Percentiles rank a stretch among this genome's conserved stretches.
These are phyloP conservation scores for Paralagenidium karlingii DNA, from an alignment of 352 stramenopile genomes.

Conservation along the genomic window DNA sequence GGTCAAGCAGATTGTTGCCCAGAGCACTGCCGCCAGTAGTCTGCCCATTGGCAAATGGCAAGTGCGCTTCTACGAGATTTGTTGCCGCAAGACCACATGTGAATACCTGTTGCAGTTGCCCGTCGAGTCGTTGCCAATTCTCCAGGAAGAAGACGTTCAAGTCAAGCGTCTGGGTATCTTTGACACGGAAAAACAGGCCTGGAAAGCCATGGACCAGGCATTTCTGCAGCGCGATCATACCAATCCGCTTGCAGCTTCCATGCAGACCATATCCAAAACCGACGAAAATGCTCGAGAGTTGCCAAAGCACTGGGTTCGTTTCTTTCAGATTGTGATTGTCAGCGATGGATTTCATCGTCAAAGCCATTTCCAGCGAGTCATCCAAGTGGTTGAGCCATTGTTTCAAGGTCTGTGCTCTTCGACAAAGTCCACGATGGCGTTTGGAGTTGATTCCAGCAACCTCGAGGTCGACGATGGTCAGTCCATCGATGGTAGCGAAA, in stretches of 20 bases:
- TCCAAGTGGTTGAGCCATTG: too few relatives aligned
- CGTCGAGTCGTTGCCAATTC: constrained; percentile 20
- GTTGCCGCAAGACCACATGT: constrained; percentile 26
- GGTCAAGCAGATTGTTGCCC: constrained; percentile 27
- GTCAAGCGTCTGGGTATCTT: constrained; percentile 38
- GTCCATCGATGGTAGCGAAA: too few relatives aligned
- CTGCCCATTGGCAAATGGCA: constrained; percentile 45
- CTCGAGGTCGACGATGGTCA: not conserved
- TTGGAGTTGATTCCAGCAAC: constrained; percentile 12
- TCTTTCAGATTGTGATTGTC: constrained; percentile 36
- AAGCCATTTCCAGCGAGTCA: constrained; percentile 29
- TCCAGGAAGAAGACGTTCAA: constrained; percentile 28
- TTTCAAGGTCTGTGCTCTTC: too few relatives aligned
- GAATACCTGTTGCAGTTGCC: constrained; percentile 7
- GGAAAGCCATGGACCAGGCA: constrained; percentile 3
- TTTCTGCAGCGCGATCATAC: constrained; percentile 6
- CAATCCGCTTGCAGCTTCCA: constrained; percentile 10
- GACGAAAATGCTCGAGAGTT: too few relatives aligned
- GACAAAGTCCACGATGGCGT: too few relatives aligned
- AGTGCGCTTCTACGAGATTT: constrained; percentile 34
- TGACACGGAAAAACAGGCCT: constrained; percentile 30
- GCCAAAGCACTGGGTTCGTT: constrained; percentile 12
- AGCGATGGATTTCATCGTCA: constrained; percentile 32
- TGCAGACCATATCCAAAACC: not conserved
- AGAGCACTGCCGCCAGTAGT: not conserved